Evolutionary conservation across 306 rosid species (phyloP), one percentile per base, ranked within the genome.

Genomic region (Quercus engelmannii): DNA sequence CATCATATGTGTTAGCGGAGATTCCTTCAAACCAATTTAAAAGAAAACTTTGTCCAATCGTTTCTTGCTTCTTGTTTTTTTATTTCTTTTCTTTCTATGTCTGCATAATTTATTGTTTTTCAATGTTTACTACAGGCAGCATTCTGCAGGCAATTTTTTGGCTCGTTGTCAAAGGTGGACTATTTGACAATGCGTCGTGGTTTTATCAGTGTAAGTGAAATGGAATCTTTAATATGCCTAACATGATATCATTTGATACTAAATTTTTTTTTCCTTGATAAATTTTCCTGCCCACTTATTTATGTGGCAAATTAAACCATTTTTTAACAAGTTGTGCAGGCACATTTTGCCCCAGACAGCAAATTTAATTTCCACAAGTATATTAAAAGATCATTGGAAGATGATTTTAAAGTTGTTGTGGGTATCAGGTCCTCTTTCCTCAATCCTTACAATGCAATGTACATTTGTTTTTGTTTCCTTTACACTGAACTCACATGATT

Each of bases 341-440:
- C 91, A 74, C 97, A 92, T 86, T 81, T 92, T 58, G 85, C 83
- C 62, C 84, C 95, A 51, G 71, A 85, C 62, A 78, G 83, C 63
- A 90, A 87, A 86, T 92, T 92, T 59, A 89, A 92, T 68, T 92
- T 90, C 77, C 94, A 88, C 4, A 90, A 86, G 43, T 90, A 92
- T 78, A 89, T 90, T 21, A 89, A 90, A 81, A 84, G 90, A 82
- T 90, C 93, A 6, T 77, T 92, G 93, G 95, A 92, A 75, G 95
- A 92, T 77, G 95, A 92, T 78, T 92, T 90, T 69, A 90, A 92
- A 78, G 82, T 86, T 57, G 93, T 90, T 23, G 89, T 92, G 19
- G 93, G 95, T 11, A 86, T 89, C 74, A 90, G 95, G 93, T 89
- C 75, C 73, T 67, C 38, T 73, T 68, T 55, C 63, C 43, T 41